Base-by-base conservation (phyloP, 495 filamentous ascomycete species). In the Pseudevernia furfuracea region DNA sequence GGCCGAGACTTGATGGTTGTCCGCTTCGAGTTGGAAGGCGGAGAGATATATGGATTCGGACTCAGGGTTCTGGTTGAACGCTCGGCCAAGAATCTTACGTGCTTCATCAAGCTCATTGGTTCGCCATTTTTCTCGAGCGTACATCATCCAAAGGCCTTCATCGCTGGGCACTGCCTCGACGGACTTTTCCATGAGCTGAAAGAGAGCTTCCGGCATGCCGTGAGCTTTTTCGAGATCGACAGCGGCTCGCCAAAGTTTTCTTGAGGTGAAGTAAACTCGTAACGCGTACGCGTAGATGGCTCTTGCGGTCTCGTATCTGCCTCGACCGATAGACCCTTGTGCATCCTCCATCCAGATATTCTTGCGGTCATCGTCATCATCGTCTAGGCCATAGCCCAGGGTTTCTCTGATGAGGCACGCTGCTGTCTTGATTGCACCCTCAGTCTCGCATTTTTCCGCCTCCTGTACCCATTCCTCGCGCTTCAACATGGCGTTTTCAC, bases 41-140 rank as follows among this genome's bases (percentile, higher is more conserved):
- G 91, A 89, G 48, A 96, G 84, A 88, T 91, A 97, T 68, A 99
- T 96, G 75, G 97, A 90, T 74, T 99, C 94, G 75, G 95, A 96
- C 74, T 91, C 89, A 1, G 91, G 89, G 63, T 96, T 94, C 71
- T 96, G 90, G 60, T 90, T 86, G 80, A 97, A 97, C 2, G 94
- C 92, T 65, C 84, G 83, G 0, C 84, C 91, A 12, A 97, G 84
- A 7, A 97, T 90, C 58, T 80, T 78, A 48, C 94, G 83, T 1
- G 94, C 92, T 64, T 90, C 91, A 69, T 96, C 85, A 58, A 92
- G 85, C 57, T 93, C 87, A 60, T 89, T 90, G 14, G 87, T 82
- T 71, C 91, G 86, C 55, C 89, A 92, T 69, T 94, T 96, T 74
- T 96, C 92, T 71, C 92, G 92, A 10, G 92, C 92, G 48, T 96